A percentile compares a stretch with the other conserved stretches of the same genome.
Evolutionary conservation across 805 yeast species (phyloP).

Genomic region (Candida parachauliodes): DNA sequence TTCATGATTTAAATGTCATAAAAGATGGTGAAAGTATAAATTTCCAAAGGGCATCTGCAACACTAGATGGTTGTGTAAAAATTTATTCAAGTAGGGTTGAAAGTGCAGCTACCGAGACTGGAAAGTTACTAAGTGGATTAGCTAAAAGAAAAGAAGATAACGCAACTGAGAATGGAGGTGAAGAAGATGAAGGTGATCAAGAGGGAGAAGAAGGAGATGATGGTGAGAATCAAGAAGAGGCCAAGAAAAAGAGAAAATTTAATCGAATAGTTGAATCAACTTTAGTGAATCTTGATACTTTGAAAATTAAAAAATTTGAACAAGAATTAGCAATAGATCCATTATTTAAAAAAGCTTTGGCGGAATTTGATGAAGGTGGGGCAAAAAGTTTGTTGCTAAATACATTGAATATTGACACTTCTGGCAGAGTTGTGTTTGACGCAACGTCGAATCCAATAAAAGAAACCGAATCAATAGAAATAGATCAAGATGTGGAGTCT

Average conservation of each 20-base stretch:
- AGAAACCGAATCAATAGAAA: slow-evolving; percentile 10
- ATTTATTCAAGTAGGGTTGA: slow-evolving; percentile 89
- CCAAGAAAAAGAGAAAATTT: slow-evolving; percentile 23
- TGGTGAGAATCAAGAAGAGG: slow-evolving; percentile 16
- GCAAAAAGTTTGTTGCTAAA: slow-evolving; percentile 67
- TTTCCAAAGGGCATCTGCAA: slow-evolving; percentile 87
- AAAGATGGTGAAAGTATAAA: slow-evolving; percentile 55
- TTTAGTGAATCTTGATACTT: slow-evolving; percentile 46
- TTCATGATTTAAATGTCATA: slow-evolving; percentile 46
- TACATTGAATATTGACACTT: slow-evolving; percentile 50
- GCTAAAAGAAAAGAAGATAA: slow-evolving; percentile 36
- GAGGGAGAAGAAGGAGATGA: slow-evolving; percentile 16
- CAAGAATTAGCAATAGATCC: slow-evolving; percentile 70
- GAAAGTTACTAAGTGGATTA: slow-evolving; percentile 73
- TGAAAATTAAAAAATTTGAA: slow-evolving; percentile 55
- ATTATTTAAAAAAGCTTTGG: slow-evolving; percentile 65
- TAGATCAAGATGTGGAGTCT: slow-evolving; percentile 14
- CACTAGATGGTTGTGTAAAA: slow-evolving; percentile 92
- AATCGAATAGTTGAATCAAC: slow-evolving; percentile 43
- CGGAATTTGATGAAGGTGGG: slow-evolving; percentile 83
- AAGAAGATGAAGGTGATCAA: slow-evolving; percentile 20
- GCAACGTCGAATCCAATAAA: slow-evolving; percentile 41
- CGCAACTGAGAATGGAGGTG: slow-evolving; percentile 18
- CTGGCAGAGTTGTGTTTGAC: slow-evolving; percentile 63
- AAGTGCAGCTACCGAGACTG: slow-evolving; percentile 88